Base-by-base conservation (phyloP, 75 land plant genomes). In the Gnetum montanum region DNA sequence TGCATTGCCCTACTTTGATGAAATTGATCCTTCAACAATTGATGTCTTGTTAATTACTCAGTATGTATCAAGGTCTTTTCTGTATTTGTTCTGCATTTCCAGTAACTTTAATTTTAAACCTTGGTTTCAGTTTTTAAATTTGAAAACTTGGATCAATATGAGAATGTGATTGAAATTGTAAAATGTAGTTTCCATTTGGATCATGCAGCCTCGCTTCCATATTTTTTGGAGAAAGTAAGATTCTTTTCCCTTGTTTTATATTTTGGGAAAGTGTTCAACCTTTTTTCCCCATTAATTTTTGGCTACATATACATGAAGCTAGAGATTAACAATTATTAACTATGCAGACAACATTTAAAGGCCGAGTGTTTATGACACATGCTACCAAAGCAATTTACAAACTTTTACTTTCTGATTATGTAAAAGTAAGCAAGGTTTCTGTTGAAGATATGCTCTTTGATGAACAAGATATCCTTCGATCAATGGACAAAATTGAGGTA, bases 401-500 rank as follows among this genome's bases (percentile, higher is more conserved):
- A 70, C 73, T 94, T 36, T 70, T 94, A 51, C 71, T 94, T 31
- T 67, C 88, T 1, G 98, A 94, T 69, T 94, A 76, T 70, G 91
- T 94, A 26, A 94, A 90, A 77, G 81, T 94, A 46, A 94, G 98
- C 80, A 94, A 90, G 66, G 98, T 85, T 27, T 94, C 98, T 49
- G 91, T 83, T 47, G 98, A 94, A 60, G 98, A 94, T 59, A 90
- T 94, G 96, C 52, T 94, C 24, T 94, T 65, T 60, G 85, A 94
- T 70, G 98, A 94, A 58, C 87, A 90, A 49, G 98, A 94, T 56
- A 83, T 94, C 29, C 62, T 60, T 31, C 87, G 85, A n/a, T 82
- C 98, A 45, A 94, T 94, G 98, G 91, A 89, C 35, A 94, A 85
- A 58, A 94, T 94, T 64, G 96, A 90, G 98, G 98, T 94, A 27